phyloP scores from a whole-genome alignment of 2,329 filamentous ascomycete species.

The Venturia asperata region DNA sequence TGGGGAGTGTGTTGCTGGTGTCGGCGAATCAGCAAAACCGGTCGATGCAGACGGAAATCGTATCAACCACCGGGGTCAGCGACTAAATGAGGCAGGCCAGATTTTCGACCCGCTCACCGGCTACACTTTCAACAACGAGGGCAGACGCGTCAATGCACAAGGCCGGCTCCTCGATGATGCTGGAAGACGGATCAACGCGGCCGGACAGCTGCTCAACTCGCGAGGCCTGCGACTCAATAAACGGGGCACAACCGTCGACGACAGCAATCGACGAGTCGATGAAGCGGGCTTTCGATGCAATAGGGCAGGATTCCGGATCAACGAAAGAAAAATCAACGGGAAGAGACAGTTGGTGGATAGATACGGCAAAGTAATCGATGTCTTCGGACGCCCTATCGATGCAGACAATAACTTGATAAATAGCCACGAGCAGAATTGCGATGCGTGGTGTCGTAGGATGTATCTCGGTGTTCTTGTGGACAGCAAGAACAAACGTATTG shows the following conservation, averaged over 20 bases:
- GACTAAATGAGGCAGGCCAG: too few relatives aligned
- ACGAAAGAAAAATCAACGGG: not conserved
- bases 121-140: too few relatives aligned
- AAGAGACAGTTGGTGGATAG: not conserved
- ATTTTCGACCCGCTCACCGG: too few relatives aligned
- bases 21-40: too few relatives aligned
- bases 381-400: not conserved
- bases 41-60: too few relatives aligned
- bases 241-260: not conserved
- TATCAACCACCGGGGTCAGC: too few relatives aligned
- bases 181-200: too few relatives aligned
- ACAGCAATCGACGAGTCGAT: not conserved
- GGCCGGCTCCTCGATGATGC: too few relatives aligned
- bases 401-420: not conserved
- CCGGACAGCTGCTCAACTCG: too few relatives aligned
- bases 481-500: not conserved
- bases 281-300: not conserved
- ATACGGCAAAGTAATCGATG: not conserved
- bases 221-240: too few relatives aligned
- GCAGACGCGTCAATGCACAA: not conserved
- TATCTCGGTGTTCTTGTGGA: not conserved
- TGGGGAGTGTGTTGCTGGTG: too few relatives aligned
- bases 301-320: not conserved
- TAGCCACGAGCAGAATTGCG: not conserved
- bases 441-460: not conserved